Base-by-base conservation (phyloP, 495 filamentous ascomycete genomes). In the Bathelium albidoporum region DNA sequence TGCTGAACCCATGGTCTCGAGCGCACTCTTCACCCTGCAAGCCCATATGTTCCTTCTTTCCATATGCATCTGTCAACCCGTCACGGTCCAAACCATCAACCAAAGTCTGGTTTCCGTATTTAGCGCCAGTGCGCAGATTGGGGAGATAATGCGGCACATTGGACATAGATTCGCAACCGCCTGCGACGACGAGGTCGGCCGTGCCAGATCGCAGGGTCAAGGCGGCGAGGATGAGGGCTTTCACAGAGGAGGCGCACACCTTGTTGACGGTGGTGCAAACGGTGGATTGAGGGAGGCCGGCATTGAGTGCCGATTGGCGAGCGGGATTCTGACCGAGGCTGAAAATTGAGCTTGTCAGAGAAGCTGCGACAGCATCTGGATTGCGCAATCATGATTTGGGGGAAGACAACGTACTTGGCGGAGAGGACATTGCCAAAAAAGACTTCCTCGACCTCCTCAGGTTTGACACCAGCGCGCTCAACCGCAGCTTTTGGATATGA, bases 351-450 rank as follows among this genome's bases (percentile, higher is more conserved):
- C 14, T 28, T 24, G 12, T 62, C 14, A 66, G 32, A 39, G 16
- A 45, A 16, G n/a, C n/a, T 58, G 32, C 49, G 20, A 16, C 60
- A 2, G 39, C 26, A 60, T 53, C 32, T 49, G 24, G n/a, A 62
- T 52, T 44, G 34, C 55, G 34, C 18, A 34, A 66, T 61, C 31
- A 66, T 41, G 16, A 44, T 14, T 36, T 29, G 24, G 32, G 53
- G 11, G n/a, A 45, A 44, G 60, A 59, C 12, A 28, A 72, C 82
- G 69, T 81, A 97, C 92, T 91, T 91, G 70, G 93, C 94, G 52
- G 91, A 95, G 68, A 98, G 83, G 60, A 98, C 94, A 81, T 98
- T 98, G 71, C 94, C 94, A 70, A 96, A 94, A 82, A 94, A 95
- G 71, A 97, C 89, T 72, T 98, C 94, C 72, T 97, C 84, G 26